Conservation (phyloP, 495 filamentous ascomycete species). For the Glutinoglossum americanum region DNA sequence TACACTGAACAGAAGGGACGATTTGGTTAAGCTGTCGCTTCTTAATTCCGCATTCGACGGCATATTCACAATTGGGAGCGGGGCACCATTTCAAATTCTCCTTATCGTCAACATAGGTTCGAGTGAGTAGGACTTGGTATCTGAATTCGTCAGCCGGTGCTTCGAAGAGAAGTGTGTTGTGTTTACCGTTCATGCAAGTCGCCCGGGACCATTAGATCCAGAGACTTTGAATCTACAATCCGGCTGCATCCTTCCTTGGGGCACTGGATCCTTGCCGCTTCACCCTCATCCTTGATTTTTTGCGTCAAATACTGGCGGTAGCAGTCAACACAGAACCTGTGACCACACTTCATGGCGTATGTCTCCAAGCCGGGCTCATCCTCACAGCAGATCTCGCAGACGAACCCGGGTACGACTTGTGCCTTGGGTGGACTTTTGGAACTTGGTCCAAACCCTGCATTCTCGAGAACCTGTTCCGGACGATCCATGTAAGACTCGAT, state of each 20-base stretch:
- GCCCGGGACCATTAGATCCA: constrained; percentile 58
- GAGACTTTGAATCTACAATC: constrained; percentile 75
- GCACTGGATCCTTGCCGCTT: constrained; percentile 86
- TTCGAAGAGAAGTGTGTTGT: not conserved
- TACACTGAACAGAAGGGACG: constrained; percentile 74
- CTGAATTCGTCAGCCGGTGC: constrained; percentile 18
- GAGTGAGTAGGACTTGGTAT: constrained; percentile 68
- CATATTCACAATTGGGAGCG: constrained; percentile 83
- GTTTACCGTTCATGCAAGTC: constrained; percentile 46
- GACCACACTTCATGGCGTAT: constrained; percentile 88
- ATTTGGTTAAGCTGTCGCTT: constrained; percentile 60
- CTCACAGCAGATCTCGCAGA: constrained; percentile 92
- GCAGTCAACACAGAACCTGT: constrained; percentile 88
- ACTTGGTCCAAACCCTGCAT: constrained; percentile 55
- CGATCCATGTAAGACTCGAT: constrained; percentile 91
- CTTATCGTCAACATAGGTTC: constrained; percentile 93
- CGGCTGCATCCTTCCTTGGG: constrained; percentile 70
- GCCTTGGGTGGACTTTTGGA: constrained; percentile 41
- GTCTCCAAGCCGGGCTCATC: constrained; percentile 60
- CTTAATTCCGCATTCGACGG: constrained; percentile 72
- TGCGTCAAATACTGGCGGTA: constrained; percentile 76
- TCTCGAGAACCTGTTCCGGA: constrained; percentile 55
- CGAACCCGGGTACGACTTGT: constrained; percentile 50
- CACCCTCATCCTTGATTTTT: constrained; percentile 87
- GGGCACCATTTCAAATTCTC: constrained; percentile 93